These are phyloP conservation scores for Thalia dealbata DNA, from an alignment of 176 grass and related monocot species.

Conservation along the genomic window DNA sequence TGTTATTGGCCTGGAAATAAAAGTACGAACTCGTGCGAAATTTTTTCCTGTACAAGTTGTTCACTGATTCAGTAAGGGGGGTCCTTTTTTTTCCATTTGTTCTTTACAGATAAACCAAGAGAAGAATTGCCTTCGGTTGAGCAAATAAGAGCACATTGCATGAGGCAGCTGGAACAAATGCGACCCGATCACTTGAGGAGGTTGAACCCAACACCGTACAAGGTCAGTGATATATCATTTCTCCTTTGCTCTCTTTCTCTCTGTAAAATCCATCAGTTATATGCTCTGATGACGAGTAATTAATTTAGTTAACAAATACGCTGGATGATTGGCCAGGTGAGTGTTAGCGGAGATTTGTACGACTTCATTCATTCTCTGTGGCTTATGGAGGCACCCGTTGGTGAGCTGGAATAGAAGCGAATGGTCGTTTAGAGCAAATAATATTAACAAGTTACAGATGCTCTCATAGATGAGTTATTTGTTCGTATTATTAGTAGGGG, in stretches of 20 bases:
- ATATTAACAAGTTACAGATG: too few relatives aligned
- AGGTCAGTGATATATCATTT: slow-evolving; percentile 51
- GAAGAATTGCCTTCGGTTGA: slow-evolving; percentile 58
- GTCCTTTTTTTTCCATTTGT: neutral
- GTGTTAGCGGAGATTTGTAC: slow-evolving; percentile 72
- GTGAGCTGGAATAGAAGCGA: slow-evolving; percentile 53
- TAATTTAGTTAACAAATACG: too few relatives aligned
- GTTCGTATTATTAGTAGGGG: too few relatives aligned
- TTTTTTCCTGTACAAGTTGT: too few relatives aligned
- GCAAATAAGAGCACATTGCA: slow-evolving; percentile 72
- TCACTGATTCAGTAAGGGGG: too few relatives aligned
- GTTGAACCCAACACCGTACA: slow-evolving; percentile 93
- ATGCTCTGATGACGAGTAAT: neutral
- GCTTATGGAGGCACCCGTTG: slow-evolving; percentile 79
- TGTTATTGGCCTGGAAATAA: slow-evolving; percentile 81
- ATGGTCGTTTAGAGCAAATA: neutral
- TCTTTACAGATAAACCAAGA: slow-evolving; percentile 57
- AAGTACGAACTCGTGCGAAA: slow-evolving; percentile 33
- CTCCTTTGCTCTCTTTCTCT: too few relatives aligned
- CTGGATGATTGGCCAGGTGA: slow-evolving; percentile 41
- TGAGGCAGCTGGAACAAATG: slow-evolving; percentile 76
- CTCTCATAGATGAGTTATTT: too few relatives aligned
- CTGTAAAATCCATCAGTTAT: neutral
- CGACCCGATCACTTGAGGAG: slow-evolving; percentile 80
- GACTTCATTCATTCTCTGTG: slow-evolving; percentile 88